Conservation (phyloP, 2,329 filamentous ascomycete genomes). For the Coccinonectria pachysandricola region DNA sequence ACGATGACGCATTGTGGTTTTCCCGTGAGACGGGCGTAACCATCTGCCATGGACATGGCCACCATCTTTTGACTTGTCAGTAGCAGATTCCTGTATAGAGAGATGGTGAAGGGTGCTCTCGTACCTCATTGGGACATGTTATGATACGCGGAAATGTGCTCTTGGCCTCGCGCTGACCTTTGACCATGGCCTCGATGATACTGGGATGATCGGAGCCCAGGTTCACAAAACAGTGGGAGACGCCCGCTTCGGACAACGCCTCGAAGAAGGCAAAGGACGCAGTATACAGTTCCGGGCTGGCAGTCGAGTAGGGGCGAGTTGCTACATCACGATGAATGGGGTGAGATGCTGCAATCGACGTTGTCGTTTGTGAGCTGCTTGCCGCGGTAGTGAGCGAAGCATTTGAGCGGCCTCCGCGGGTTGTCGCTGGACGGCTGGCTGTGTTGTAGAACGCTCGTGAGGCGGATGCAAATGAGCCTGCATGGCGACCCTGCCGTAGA, state of each 20-base stretch:
- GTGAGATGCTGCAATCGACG: no score
- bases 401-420: no score
- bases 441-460: no score
- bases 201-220: slow-evolving; percentile 64
- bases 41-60: slow-evolving; percentile 75
- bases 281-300: slow-evolving; percentile 47
- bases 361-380: no score
- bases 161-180: slow-evolving; percentile 57
- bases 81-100: no score
- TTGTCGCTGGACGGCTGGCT: no score
- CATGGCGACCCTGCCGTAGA: no score
- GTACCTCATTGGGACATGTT: slow-evolving; percentile 70
- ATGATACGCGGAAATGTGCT: slow-evolving; percentile 62
- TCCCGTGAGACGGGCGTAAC: slow-evolving; percentile 61
- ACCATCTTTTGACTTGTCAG: no score
- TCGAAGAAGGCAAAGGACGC: slow-evolving; percentile 77
- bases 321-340: slow-evolving; percentile 7
- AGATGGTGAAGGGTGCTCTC: slow-evolving; percentile 2
- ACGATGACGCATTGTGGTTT: slow-evolving; percentile 70
- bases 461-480: no score
- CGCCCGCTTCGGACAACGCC: slow-evolving; percentile 60
- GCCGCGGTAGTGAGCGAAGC: no score
- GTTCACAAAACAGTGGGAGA: slow-evolving; percentile 53
- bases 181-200: slow-evolving; percentile 72
- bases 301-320: slow-evolving; percentile 15